Evolutionary conservation across 805 yeast species (phyloP), one percentile per base, ranked within the genome.

Genomic region (Sugiyamaella boreocaroliniensis): DNA sequence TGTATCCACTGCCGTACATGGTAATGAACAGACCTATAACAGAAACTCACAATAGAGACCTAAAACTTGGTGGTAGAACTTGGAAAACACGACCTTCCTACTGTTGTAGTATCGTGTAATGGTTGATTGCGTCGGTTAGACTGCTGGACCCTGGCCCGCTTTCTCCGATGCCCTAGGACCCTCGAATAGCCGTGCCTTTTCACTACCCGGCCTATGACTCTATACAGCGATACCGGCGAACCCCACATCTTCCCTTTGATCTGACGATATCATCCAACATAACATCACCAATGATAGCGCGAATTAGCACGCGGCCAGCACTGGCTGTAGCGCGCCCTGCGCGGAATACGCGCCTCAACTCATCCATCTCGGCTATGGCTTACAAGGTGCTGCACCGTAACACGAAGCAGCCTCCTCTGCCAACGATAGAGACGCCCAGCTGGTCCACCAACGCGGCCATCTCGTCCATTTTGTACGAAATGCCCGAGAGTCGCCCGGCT

Each of bases 401-500:
- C 70, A 85, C 82, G 63, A 81, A 79, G 62, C 82, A 89, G 68
- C 98, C 98, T 40, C 86, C 95, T 37, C 77, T 92, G 62, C 99
- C 98, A 49, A 88, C 95, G 4, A 76, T 90, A 59, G 97, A 90
- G 59, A 82, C 96, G 12, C 97, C 98, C 58, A 80, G 80, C 63
- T 89, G 97, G 96, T 85, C 93, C 40, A 95, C 96, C n/a, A 86
- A 87, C 60, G 86, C 96, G 45, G 99, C 98, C 6, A 97, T 93
- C 43, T 86, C 96, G 11, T 89, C 97, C 11, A 93, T 93, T 61
- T 76, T 93, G 58, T 92, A 90, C 72, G 98, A 93, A 69, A 88
- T 96, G 79, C 99, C 79, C 48, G 61, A 72, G 16, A 77, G 76
- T 12, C 65, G 71, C 18, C 68, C 55, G 45, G 80, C 84, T 40